A percentile compares a stretch with the other conserved stretches of the same genome.
Evolutionary conservation across 2,329 filamentous ascomycete species (phyloP).

Genomic region (Ophiocordyceps camponoti-floridani): DNA sequence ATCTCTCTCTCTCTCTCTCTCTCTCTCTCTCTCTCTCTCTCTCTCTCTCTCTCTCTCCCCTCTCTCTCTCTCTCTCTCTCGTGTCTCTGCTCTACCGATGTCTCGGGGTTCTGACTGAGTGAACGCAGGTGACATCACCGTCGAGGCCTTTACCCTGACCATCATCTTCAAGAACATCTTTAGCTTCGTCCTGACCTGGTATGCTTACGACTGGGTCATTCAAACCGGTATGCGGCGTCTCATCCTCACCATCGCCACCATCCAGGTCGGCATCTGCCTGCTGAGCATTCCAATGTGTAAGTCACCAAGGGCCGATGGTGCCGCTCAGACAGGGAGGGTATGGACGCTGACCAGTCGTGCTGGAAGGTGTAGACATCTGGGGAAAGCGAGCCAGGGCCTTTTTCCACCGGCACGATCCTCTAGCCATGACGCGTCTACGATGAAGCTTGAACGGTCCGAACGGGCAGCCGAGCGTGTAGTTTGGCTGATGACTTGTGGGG

Average conservation of each 20-base stretch:
- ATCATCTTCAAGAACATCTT: constrained; percentile 94
- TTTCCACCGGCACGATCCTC: constrained; percentile 56
- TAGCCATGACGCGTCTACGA: constrained; percentile 20
- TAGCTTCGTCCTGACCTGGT: constrained; percentile 69
- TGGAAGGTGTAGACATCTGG: constrained; percentile 40
- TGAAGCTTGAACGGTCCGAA: constrained; percentile 4
- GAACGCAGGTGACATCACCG: constrained; percentile 49
- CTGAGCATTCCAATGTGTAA: constrained; percentile 63
- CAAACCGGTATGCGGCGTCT: constrained; percentile 37
- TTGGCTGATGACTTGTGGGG: background rate
- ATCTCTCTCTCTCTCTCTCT: background rate
- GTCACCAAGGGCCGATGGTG: constrained; percentile 11
- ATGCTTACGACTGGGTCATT: constrained; percentile 70
- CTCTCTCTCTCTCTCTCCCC: background rate
- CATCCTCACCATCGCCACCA: constrained; percentile 55
- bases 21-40: background rate
- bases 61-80: background rate
- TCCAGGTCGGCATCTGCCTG: constrained; percentile 63
- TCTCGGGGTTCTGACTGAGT: background rate
- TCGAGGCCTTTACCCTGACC: constrained; percentile 80
- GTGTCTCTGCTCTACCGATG: too few relatives aligned
- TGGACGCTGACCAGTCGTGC: constrained; percentile 1
- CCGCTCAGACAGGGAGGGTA: too few relatives aligned
- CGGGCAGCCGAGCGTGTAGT: too few relatives aligned
- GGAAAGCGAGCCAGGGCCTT: constrained; percentile 63